Base-by-base conservation (phyloP, 805 yeast species). In the Myxozyma udenii region DNA sequence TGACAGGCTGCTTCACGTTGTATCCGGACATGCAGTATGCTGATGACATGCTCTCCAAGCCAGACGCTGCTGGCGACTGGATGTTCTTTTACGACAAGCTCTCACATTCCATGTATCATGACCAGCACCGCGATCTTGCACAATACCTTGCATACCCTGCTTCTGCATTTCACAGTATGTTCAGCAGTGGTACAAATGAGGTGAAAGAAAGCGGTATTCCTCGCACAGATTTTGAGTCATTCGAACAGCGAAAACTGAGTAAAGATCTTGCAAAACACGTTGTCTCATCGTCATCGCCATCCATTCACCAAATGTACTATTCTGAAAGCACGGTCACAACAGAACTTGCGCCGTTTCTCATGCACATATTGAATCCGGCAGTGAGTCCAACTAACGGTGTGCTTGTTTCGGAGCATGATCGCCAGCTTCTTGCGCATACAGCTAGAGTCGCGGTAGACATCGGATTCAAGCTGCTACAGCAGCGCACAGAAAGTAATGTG, bases 11-110 rank as follows among this genome's bases (percentile, higher is more conserved):
- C 63, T 89, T 87, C 67, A 77, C 83, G 44, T 66, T 74, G 32
- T 87, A 82, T 64, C 79, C 81, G 16, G 77, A 76, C 24, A 75
- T 80, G 52, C 81, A 79, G 26, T 81, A 81, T 62, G 74, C 83
- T 39, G 95, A 87, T 58, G 83, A 79, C 48, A 72, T 80, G 42
- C 68, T 87, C 24, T 38, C 51, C 14, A 83, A 83, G 58, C 85
- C 95, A 0, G 67, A 78, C 12, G 70, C 67, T 23, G 70, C 88
- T 6, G 77, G 85, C 38, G 93, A 87, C 56, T 90, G 95, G 95
- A 64, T 86, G 25, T 77, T 69, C 58, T 86, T 85, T 64, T 78
- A 82, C 56, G 97, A 90, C 64, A 43, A 69, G n/a, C 67, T 84
- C 64, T 66, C 68, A 35, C 57, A 55, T 11, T 69, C 69, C 39